Conservation (phyloP, 495 filamentous ascomycete species). For the Penicillium maclennaniae region DNA sequence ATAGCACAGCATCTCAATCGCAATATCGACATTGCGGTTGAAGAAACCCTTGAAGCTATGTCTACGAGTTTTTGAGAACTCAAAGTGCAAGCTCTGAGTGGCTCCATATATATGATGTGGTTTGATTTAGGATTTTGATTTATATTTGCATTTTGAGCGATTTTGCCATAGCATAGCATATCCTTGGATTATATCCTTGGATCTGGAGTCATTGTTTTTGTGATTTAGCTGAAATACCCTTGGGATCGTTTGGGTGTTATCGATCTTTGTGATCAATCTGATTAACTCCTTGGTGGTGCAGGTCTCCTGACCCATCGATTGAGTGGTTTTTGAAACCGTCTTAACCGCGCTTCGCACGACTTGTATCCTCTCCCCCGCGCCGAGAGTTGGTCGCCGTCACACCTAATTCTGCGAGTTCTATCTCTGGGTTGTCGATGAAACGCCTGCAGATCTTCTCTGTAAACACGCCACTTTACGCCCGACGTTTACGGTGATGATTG, state of each 20-base stretch:
- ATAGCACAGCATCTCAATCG: background rate
- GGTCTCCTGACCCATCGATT: conserved; percentile 19
- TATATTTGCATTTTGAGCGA: conserved; percentile 14
- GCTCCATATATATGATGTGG: background rate
- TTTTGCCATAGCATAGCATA: background rate
- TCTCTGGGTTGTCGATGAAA: background rate
- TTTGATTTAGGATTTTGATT: conserved; percentile 11
- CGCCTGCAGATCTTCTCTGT: background rate
- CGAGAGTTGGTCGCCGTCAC: background rate
- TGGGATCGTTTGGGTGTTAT: conserved; percentile 13
- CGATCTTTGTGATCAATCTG: conserved; percentile 16
- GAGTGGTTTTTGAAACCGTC: conserved; percentile 22
- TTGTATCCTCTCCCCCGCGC: conserved; percentile 1
- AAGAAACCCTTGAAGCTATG: background rate
- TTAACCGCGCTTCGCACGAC: conserved; percentile 6
- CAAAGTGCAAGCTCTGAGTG: background rate
- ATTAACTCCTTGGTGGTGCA: conserved; percentile 25
- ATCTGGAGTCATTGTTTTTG: conserved; percentile 8
- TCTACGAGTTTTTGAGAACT: background rate
- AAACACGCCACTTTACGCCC: background rate
- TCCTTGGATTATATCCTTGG: conserved; percentile 7
- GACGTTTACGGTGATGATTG: background rate
- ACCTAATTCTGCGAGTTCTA: background rate
- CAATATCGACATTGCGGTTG: background rate
- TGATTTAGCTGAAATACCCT: conserved; percentile 24